Base-by-base conservation (phyloP, 176 grass and related monocot species). In the Cenchrus americanus region DNA sequence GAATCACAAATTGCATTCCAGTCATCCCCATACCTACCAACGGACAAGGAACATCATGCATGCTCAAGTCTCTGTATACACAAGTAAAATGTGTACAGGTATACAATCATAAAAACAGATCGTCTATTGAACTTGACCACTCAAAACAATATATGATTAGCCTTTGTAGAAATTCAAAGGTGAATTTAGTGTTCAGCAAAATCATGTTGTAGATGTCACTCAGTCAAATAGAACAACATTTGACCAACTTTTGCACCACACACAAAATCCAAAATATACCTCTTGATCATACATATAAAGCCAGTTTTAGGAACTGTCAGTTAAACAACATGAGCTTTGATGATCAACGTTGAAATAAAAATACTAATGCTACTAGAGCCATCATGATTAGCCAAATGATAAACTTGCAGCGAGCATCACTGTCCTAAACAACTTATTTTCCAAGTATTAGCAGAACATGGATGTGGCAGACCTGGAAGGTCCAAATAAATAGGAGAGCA, bases 121-220 rank as follows among this genome's bases (percentile, higher is more conserved):
- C 4, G 5, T 26, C 1, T 18, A 13, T 19, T 34, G 26, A 80
- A 47, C 23, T 47, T 8, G 2, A 5, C 6, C 57, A 62, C 8
- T 66, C 8, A 22, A 66, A 52, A 37, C 3, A 67, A 80, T 14
- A 53, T 41, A 68, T 49, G 14, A 40, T 50, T 15, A 12, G 18
- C 12, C 12, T 66, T 80, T 17, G 30, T 68, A 51, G 26, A 22
- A 53, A 67, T 19, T 13, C 9, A 19, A 3, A 9, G 17, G 40
- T 65, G 76, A 27, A 64, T 14, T 24, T 15, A 7, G 0, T 34
- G 43, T 64, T 61, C 24, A 67, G 1, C 11, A 34, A 73, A 26
- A 53, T 17, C 41, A 43, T 75, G 52, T 57, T 60, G 6, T 69
- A 71, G 69, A 67, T 81, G 21, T 21, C 63, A 85, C n/a, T 68